Conservation (phyloP, 371 early-diverging fungal genomes). For the Mortierella sp. region DNA sequence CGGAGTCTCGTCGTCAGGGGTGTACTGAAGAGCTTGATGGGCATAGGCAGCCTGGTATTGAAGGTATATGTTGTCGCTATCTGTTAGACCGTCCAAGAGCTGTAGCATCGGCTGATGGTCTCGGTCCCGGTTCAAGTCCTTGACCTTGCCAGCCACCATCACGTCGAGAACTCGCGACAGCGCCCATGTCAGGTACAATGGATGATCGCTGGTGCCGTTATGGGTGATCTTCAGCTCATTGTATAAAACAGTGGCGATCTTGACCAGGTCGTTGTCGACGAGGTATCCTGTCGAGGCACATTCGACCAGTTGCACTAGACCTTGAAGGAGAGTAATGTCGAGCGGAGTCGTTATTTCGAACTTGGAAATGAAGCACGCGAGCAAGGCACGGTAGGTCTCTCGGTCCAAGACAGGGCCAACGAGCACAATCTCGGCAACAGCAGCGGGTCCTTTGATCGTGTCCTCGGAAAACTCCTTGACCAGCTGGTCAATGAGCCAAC, state of each 20-base stretch:
- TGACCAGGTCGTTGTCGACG: conserved; percentile 4
- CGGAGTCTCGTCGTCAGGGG: conserved; percentile 5
- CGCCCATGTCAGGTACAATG: not conserved
- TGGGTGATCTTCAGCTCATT: not conserved
- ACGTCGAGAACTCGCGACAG: conserved; percentile 8
- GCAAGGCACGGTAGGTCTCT: not conserved
- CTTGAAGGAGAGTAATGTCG: conserved; percentile 6
- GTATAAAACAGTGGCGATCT: conserved; percentile 1
- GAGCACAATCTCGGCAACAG: not conserved
- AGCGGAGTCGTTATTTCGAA: not conserved
- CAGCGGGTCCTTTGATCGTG: too few species aligned
- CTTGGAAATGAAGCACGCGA: not conserved
- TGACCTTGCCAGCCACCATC: conserved; percentile 13
- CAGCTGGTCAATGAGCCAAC: too few species aligned
- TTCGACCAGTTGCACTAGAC: conserved; percentile 3
- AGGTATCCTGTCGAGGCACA: not conserved
- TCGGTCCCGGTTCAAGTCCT: conserved; percentile 1
- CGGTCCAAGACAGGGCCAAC: not conserved
- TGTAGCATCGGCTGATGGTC: not conserved
- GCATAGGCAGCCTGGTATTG: conserved; percentile 14
- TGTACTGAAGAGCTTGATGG: conserved; percentile 5
- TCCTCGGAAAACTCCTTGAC: too few species aligned
- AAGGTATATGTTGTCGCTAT: not conserved
- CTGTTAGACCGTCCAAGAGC: not conserved
- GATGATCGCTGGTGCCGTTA: not conserved